Conservation (phyloP, 306 rosid genomes). For the Delonix regia region DNA sequence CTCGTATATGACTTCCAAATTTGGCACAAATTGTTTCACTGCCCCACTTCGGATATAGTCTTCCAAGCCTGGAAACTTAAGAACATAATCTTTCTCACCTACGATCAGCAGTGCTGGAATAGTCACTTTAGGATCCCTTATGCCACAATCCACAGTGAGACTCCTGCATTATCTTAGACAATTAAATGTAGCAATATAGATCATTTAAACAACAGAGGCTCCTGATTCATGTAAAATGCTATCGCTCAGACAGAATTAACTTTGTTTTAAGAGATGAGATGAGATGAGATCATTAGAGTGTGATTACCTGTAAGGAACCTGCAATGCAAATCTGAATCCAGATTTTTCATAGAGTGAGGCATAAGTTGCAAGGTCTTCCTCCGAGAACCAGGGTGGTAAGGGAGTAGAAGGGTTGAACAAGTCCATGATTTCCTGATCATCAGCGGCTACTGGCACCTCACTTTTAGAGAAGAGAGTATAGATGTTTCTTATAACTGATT, state of each 20-base stretch:
- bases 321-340: slow-evolving; percentile 59
- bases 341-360: slow-evolving; percentile 61
- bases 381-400: slow-evolving; percentile 63
- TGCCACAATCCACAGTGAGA: slow-evolving; percentile 45
- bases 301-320: slow-evolving; percentile 60
- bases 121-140: slow-evolving; percentile 52
- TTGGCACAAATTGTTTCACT: slow-evolving; percentile 54
- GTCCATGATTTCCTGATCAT: slow-evolving; percentile 67
- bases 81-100: slow-evolving; percentile 61
- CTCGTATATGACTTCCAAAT: slow-evolving; percentile 47
- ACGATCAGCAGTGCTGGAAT: slow-evolving; percentile 52
- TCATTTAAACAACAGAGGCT: not conserved
- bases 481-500: slow-evolving; percentile 56
- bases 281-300: not conserved
- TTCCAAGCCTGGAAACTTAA: slow-evolving; percentile 56
- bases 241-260: not conserved
- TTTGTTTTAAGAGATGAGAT: not conserved
- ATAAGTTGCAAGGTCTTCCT: slow-evolving; percentile 56
- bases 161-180: slow-evolving; percentile 34
- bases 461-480: slow-evolving; percentile 59
- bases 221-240: not conserved
- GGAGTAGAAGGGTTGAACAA: slow-evolving; percentile 59
- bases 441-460: slow-evolving; percentile 56
- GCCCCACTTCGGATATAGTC: slow-evolving; percentile 53
- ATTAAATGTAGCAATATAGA: not conserved